phyloP scores from a whole-genome alignment of 352 stramenopile species.

The Thalassiosira sp. region DNA sequence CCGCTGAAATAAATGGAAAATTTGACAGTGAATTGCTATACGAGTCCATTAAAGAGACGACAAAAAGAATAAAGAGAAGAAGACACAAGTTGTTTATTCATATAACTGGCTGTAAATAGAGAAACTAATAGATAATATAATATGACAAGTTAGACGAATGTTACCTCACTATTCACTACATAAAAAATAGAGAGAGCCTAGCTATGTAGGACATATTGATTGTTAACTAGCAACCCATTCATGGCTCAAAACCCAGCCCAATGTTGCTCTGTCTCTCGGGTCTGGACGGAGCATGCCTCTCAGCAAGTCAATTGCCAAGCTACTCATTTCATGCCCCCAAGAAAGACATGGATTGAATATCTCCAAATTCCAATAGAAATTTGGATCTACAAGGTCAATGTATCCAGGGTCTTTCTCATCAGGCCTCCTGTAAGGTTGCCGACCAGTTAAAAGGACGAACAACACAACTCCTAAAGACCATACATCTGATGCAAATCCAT shows the following conservation, averaged over 20 bases:
- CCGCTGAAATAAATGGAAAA: constrained; percentile 10
- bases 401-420: constrained; percentile 27
- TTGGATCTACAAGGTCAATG: constrained; percentile 25
- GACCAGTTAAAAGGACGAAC: constrained; percentile 38
- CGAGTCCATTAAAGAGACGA: not conserved
- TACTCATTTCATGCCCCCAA: constrained; percentile 29
- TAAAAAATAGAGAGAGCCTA: too few species aligned
- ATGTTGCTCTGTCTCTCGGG: constrained; percentile 15
- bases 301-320: constrained; percentile 16
- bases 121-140: too few species aligned
- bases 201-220: too few species aligned
- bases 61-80: not conserved
- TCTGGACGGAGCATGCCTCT: constrained; percentile 22
- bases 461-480: constrained; percentile 41
- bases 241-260: constrained; percentile 28
- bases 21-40: constrained; percentile 2
- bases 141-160: too few species aligned
- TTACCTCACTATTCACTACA: too few species aligned
- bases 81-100: not conserved
- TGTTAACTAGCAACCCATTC: too few species aligned
- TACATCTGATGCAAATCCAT: constrained; percentile 35
- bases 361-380: constrained; percentile 26
- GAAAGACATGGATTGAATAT: constrained; percentile 18
- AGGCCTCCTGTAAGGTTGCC: constrained; percentile 26
- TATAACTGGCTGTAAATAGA: too few species aligned